A percentile compares a stretch with the other conserved stretches of the same genome.
These are phyloP conservation scores for Gossypium longicalyx DNA, from an alignment of 345 rosid genomes.

Conservation along the genomic window DNA sequence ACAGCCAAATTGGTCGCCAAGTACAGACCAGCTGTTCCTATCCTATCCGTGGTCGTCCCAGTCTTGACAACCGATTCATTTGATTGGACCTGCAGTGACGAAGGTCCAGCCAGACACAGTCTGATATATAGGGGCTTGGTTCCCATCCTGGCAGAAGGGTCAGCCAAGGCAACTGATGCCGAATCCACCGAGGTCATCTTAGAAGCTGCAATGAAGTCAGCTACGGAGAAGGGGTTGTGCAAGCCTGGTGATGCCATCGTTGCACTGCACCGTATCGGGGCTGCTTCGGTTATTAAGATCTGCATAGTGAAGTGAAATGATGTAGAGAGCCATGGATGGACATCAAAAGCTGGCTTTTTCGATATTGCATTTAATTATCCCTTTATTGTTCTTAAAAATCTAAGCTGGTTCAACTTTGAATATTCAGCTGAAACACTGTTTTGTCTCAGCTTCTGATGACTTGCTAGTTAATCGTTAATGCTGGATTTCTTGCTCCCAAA, in stretches of 20 bases:
- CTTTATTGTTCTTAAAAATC: not conserved
- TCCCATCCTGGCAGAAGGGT: constrained; percentile 82
- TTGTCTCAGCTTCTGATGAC: not conserved
- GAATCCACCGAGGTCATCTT: constrained; percentile 78
- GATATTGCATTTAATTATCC: not conserved
- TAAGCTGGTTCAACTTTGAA: constrained; percentile 9
- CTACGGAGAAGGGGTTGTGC: constrained; percentile 58
- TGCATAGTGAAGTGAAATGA: constrained; percentile 61
- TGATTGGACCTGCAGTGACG: constrained; percentile 89
- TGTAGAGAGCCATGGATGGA: not conserved
- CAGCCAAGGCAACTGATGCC: constrained; percentile 89
- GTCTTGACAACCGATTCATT: constrained; percentile 78
- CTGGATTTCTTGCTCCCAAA: not conserved
- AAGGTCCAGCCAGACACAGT: constrained; percentile 84
- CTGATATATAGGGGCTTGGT: constrained; percentile 80
- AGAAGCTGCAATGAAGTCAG: constrained; percentile 68
- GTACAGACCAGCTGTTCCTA: constrained; percentile 92
- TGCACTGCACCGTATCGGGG: constrained; percentile 82
- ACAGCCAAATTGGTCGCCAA: constrained; percentile 90
- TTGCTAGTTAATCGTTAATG: not conserved
- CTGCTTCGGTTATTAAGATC: constrained; percentile 83
- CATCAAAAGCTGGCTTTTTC: constrained; percentile 1
- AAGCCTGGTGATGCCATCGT: constrained; percentile 70
- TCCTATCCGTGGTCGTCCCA: constrained; percentile 84
- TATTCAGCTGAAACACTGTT: constrained; percentile 9